These are phyloP conservation scores for Kwoniella newhampshirensis DNA, from an alignment of 768 basidiomycete species.

Conservation along the genomic window DNA sequence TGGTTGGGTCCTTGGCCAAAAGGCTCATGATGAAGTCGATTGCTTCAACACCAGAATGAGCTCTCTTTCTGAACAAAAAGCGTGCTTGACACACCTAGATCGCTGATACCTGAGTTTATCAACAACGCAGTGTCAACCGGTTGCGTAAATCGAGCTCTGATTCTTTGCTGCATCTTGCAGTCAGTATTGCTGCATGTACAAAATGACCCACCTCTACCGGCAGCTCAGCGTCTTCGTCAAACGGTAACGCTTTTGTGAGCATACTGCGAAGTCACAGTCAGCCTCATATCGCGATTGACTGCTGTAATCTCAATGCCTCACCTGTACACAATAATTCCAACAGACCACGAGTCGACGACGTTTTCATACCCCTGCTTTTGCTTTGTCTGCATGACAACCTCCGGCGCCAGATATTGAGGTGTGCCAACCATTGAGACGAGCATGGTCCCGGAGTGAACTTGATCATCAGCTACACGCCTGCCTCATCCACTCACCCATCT, in stretches of 20 bases:
- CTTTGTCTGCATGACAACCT: slow-evolving; percentile 70
- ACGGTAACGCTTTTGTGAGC: slow-evolving; percentile 75
- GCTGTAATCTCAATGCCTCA: slow-evolving; percentile 52
- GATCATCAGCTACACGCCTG: neutral
- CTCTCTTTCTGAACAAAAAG: neutral
- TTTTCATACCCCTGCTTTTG: slow-evolving; percentile 71
- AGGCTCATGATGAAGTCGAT: slow-evolving; percentile 67
- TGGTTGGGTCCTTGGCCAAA: slow-evolving; percentile 64
- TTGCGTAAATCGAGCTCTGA: slow-evolving; percentile 38
- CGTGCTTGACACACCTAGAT: slow-evolving; percentile 57
- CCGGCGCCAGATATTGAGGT: slow-evolving; percentile 84
- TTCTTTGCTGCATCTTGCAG: slow-evolving; percentile 54
- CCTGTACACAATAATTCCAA: slow-evolving; percentile 94
- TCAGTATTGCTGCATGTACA: slow-evolving; percentile 21
- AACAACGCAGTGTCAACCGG: slow-evolving; percentile 65
- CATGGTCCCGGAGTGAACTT: slow-evolving; percentile 40
- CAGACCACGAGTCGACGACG: slow-evolving; percentile 92
- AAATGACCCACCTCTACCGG: slow-evolving; percentile 57
- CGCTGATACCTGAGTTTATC: slow-evolving; percentile 54
- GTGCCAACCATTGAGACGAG: slow-evolving; percentile 92
- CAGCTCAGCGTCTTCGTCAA: slow-evolving; percentile 70
- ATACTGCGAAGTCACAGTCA: slow-evolving; percentile 54
- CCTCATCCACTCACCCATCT: slow-evolving; percentile 57
- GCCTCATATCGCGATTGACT: neutral
- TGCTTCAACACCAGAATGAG: slow-evolving; percentile 54